phyloP scores from a whole-genome alignment of 257 asterid species.

The Nicotiana noctiflora region DNA sequence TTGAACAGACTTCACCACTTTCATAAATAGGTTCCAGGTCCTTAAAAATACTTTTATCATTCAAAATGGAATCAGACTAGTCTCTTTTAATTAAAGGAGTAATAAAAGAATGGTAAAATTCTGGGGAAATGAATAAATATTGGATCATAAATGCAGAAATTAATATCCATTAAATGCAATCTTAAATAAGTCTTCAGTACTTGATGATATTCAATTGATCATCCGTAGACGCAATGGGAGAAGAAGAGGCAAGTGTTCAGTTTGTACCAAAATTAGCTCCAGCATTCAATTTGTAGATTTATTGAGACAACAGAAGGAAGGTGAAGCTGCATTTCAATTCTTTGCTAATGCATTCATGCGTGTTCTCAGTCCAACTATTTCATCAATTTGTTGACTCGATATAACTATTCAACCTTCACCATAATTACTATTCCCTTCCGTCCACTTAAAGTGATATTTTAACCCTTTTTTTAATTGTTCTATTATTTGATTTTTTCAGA shows the following conservation, averaged over 20 bases:
- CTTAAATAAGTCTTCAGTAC: neutral
- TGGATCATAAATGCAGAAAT: neutral
- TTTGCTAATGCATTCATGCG: neutral
- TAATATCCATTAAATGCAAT: neutral
- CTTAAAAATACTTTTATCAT: neutral
- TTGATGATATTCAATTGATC: neutral
- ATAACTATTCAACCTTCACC: neutral
- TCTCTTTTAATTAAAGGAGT: neutral
- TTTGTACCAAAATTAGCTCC: neutral
- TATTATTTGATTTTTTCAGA: no score
- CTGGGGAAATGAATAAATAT: neutral
- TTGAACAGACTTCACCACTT: neutral
- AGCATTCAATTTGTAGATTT: neutral
- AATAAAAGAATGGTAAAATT: neutral
- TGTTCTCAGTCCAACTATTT: neutral
- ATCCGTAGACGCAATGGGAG: conserved; percentile 5
- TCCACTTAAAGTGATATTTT: no score
- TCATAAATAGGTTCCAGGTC: neutral
- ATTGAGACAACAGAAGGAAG: conserved; percentile 3
- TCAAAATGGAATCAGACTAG: neutral
- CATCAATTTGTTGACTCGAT: neutral
- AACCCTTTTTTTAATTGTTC: no score
- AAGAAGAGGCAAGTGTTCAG: neutral
- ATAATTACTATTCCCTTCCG: no score
- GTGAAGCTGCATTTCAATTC: neutral